Percentiles rank a stretch among this genome's conserved stretches.
Conservation (phyloP, 2,329 filamentous ascomycete genomes). For the Aspergillus phoenicis region DNA sequence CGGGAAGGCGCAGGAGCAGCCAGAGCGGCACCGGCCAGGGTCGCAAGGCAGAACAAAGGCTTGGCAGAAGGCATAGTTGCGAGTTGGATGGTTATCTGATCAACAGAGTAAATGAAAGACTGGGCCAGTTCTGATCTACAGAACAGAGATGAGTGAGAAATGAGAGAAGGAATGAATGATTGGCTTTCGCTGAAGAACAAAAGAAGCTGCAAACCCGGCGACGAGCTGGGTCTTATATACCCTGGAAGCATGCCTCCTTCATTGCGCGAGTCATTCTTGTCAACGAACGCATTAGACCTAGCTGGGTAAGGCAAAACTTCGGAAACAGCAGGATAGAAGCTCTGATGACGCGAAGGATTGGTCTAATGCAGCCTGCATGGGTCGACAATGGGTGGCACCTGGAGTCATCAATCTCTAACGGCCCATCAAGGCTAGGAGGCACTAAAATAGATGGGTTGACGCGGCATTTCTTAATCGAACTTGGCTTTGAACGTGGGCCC, state of each 20-base stretch:
- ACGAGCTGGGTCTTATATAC: not conserved
- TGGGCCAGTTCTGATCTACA: slow-evolving; percentile 9
- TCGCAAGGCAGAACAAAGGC: slow-evolving; percentile 1
- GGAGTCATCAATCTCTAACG: slow-evolving; percentile 8
- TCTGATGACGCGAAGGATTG: not conserved
- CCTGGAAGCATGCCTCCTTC: not conserved
- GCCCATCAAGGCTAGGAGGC: not conserved
- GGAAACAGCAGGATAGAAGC: not conserved
- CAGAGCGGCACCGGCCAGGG: slow-evolving; percentile 3
- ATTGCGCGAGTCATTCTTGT: not conserved
- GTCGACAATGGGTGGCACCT: not conserved
- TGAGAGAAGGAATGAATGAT: not conserved
- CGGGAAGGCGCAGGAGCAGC: slow-evolving; percentile 7
- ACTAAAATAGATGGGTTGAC: not conserved
- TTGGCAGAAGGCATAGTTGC: slow-evolving; percentile 6
- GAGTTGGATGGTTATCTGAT: slow-evolving; percentile 4
- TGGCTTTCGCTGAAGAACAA: slow-evolving; percentile 3
- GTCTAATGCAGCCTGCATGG: not conserved
- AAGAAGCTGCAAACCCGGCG: not conserved
- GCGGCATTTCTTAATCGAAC: slow-evolving; percentile 13
- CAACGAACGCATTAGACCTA: not conserved
- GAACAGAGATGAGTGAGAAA: not conserved
- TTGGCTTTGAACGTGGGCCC: slow-evolving; percentile 3
- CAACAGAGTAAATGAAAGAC: slow-evolving; percentile 7
- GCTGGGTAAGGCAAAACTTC: not conserved